A percentile compares a stretch with the other conserved stretches of the same genome.
Evolutionary conservation across 306 rosid genomes (phyloP).

Genomic region (Trichosanthes cucumerina): DNA sequence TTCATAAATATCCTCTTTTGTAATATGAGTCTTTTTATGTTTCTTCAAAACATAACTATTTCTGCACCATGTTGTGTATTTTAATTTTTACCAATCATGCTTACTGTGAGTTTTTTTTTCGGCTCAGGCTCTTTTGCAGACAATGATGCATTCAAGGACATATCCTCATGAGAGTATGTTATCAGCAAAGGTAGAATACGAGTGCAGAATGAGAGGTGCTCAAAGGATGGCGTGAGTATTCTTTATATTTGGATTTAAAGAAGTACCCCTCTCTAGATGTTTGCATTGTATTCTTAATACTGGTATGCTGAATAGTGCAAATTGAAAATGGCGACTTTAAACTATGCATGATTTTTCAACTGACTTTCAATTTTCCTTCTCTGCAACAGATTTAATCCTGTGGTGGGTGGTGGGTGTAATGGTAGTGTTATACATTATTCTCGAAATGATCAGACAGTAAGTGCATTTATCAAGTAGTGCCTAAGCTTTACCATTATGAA

Average conservation of each 20-base stretch:
- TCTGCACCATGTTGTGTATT: background rate
- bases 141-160: slow-evolving; percentile 71
- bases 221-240: slow-evolving; percentile 80
- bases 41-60: background rate
- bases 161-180: slow-evolving; percentile 61
- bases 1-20: background rate
- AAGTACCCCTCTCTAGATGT: background rate
- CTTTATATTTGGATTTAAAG: slow-evolving; percentile 16
- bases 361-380: slow-evolving; percentile 14
- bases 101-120: slow-evolving; percentile 18
- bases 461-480: slow-evolving; percentile 2
- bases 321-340: background rate
- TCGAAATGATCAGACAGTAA: slow-evolving; percentile 86
- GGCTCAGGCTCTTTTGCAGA: slow-evolving; percentile 70
- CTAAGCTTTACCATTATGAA: background rate
- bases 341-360: slow-evolving; percentile 5
- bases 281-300: background rate
- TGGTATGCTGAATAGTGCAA: slow-evolving; percentile 2
- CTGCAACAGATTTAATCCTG: slow-evolving; percentile 73
- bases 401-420: slow-evolving; percentile 92
- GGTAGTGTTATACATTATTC: slow-evolving; percentile 81
- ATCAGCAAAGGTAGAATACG: slow-evolving; percentile 85
- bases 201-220: slow-evolving; percentile 92
- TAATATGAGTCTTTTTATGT: background rate
- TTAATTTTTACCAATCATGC: background rate